These are phyloP conservation scores for Citrus unshiu DNA, from an alignment of 345 rosid genomes.

Conservation along the genomic window DNA sequence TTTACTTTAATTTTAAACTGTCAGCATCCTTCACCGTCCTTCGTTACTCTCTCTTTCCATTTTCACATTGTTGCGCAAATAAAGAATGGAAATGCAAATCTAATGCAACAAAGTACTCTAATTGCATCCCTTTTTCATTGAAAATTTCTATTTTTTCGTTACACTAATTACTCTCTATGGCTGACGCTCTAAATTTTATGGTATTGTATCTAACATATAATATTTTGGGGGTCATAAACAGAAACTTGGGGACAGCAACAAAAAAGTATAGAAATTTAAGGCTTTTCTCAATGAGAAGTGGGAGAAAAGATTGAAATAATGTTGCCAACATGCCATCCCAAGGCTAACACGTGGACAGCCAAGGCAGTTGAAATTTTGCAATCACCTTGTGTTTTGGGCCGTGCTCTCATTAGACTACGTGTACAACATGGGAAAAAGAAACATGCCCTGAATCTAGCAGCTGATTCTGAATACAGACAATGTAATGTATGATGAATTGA, in stretches of 20 bases:
- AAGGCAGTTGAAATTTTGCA: slow-evolving; percentile 32
- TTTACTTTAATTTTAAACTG: slow-evolving; percentile 32
- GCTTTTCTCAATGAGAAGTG: too few relatives aligned
- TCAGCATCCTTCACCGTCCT: slow-evolving; percentile 30
- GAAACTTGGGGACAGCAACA: too few relatives aligned
- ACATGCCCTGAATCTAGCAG: not conserved
- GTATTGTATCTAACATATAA: too few relatives aligned
- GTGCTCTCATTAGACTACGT: not conserved
- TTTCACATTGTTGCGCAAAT: slow-evolving; percentile 37
- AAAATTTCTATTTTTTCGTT: too few relatives aligned
- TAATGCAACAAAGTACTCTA: not conserved
- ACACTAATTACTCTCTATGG: too few relatives aligned
- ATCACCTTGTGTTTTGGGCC: slow-evolving; percentile 13
- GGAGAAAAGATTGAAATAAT: slow-evolving; percentile 1
- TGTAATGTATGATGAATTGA: not conserved
- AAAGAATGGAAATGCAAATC: slow-evolving; percentile 23
- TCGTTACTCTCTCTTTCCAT: slow-evolving; percentile 8
- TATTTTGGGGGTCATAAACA: too few relatives aligned
- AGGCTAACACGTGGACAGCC: slow-evolving; percentile 16
- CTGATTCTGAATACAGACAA: not conserved
- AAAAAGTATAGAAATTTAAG: too few relatives aligned
- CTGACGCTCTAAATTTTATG: too few relatives aligned
- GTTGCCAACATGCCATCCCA: slow-evolving; percentile 10
- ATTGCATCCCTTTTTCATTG: too few relatives aligned
- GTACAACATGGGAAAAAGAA: not conserved